These are phyloP conservation scores for Sarcomyxa edulis DNA, from an alignment of 768 basidiomycete genomes.

Conservation along the genomic window DNA sequence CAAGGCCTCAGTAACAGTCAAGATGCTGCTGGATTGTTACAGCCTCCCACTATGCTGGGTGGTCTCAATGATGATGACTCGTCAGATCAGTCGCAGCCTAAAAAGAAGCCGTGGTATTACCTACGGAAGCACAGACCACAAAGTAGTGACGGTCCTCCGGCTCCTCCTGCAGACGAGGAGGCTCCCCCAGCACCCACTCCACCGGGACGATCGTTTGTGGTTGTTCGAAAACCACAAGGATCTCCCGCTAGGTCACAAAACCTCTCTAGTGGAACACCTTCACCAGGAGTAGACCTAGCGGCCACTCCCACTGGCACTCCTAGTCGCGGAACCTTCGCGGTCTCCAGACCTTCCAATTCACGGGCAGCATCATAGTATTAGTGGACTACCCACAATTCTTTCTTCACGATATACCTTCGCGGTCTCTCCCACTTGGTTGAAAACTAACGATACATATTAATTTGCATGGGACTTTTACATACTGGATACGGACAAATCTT, in stretches of 20 bases:
- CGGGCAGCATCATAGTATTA: no score
- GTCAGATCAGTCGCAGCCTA: conserved; percentile 36
- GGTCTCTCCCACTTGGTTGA: no score
- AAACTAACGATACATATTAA: no score
- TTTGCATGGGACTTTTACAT: no score
- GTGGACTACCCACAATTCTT: no score
- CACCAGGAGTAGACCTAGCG: background rate
- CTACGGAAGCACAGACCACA: conserved; percentile 54
- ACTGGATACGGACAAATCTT: no score
- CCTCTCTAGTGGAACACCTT: conserved; percentile 8
- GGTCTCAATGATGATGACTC: conserved; percentile 40
- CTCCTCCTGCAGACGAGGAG: conserved; percentile 27
- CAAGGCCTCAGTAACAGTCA: no score
- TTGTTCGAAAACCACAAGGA: conserved; percentile 50
- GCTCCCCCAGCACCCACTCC: conserved; percentile 24
- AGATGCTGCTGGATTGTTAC: conserved; percentile 13
- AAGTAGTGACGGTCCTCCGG: conserved; percentile 43
- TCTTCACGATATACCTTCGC: no score
- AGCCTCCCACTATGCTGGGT: no score
- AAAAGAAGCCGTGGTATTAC: conserved; percentile 70
- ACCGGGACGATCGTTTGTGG: conserved; percentile 59
- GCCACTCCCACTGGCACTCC: no score
- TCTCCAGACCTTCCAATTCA: no score
- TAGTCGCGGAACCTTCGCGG: no score
- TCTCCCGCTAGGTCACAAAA: conserved; percentile 28